Evolutionary conservation across 352 stramenopile species (phyloP).

Genomic region (Peronospora destructor): DNA sequence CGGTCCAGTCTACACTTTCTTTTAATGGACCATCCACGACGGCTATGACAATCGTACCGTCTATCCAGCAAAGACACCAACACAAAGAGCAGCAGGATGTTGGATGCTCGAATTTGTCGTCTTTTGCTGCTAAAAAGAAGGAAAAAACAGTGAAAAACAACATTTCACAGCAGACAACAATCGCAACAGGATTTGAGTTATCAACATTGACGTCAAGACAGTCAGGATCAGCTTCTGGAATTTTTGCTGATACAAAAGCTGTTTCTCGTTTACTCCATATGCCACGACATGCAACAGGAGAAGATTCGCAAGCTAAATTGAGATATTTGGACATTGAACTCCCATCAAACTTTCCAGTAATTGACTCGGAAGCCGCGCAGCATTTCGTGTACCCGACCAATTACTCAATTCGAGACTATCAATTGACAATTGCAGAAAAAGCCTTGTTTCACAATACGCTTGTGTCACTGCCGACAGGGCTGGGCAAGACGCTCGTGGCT

Average conservation of each 20-base stretch:
- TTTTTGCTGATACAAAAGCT: neutral
- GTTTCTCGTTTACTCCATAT: slow-evolving; percentile 12
- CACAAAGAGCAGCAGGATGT: slow-evolving; percentile 3
- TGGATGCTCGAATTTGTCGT: slow-evolving; percentile 6
- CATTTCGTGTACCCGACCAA: slow-evolving; percentile 87
- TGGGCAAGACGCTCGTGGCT: slow-evolving; percentile 99
- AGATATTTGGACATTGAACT: slow-evolving; percentile 49
- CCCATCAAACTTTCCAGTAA: slow-evolving; percentile 32
- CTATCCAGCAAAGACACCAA: neutral
- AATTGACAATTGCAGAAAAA: slow-evolving; percentile 90
- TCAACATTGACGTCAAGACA: slow-evolving; percentile 11
- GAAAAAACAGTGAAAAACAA: slow-evolving; percentile 8
- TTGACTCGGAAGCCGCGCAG: slow-evolving; percentile 57
- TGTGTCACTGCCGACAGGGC: slow-evolving; percentile 95
- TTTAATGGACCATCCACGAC: neutral
- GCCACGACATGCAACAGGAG: slow-evolving; percentile 28
- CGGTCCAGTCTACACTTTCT: neutral
- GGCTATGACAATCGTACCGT: neutral
- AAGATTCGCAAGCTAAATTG: slow-evolving; percentile 48
- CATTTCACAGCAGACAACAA: slow-evolving; percentile 8
- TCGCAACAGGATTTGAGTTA: slow-evolving; percentile 3
- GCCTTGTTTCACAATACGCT: slow-evolving; percentile 96
- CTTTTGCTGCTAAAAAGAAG: slow-evolving; percentile 1
- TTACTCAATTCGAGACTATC: slow-evolving; percentile 91
- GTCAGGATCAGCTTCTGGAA: slow-evolving; percentile 2